Evolutionary conservation across 768 basidiomycete species (phyloP).

Genomic region (Strobilomyces confusus): DNA sequence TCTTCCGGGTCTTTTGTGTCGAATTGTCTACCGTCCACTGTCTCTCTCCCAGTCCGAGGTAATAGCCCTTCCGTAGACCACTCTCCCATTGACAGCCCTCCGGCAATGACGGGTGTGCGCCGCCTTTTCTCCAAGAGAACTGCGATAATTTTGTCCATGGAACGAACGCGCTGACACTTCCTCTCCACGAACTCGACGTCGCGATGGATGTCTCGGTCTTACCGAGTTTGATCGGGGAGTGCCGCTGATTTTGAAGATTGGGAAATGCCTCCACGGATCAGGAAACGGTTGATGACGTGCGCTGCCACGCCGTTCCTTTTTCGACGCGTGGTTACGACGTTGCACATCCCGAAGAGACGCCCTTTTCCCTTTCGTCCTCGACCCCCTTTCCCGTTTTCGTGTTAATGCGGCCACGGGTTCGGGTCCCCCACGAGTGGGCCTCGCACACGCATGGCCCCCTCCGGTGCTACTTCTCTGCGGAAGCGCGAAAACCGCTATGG

Average conservation of each 20-base stretch:
- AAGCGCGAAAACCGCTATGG: slow-evolving; percentile 12
- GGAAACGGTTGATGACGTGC: slow-evolving; percentile 9
- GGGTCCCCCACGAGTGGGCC: background rate
- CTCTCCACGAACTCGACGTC: slow-evolving; percentile 3
- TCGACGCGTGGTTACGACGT: slow-evolving; percentile 2
- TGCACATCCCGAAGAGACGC: slow-evolving; percentile 5
- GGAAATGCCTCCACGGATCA: slow-evolving; percentile 23
- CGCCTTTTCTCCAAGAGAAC: slow-evolving; percentile 20
- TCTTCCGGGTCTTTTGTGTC: background rate
- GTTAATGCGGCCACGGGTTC: background rate
- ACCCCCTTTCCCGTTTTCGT: background rate
- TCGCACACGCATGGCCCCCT: background rate
- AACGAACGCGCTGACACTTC: slow-evolving; percentile 3
- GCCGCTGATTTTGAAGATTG: slow-evolving; percentile 12
- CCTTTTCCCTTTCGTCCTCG: background rate
- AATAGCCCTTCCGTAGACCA: slow-evolving; percentile 10
- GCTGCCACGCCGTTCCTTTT: slow-evolving; percentile 11
- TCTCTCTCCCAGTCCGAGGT: slow-evolving; percentile 1
- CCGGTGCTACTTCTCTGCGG: slow-evolving; percentile 7
- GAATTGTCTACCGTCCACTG: background rate
- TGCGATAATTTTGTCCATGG: too few species aligned
- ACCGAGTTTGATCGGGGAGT: slow-evolving; percentile 10
- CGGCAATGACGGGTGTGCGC: slow-evolving; percentile 3
- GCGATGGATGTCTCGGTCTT: slow-evolving; percentile 9
- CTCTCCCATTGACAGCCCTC: slow-evolving; percentile 10